Percentiles rank a stretch among this genome's conserved stretches.
phyloP scores from a whole-genome alignment of 306 rosid genomes.

The Acmispon strigosus region DNA sequence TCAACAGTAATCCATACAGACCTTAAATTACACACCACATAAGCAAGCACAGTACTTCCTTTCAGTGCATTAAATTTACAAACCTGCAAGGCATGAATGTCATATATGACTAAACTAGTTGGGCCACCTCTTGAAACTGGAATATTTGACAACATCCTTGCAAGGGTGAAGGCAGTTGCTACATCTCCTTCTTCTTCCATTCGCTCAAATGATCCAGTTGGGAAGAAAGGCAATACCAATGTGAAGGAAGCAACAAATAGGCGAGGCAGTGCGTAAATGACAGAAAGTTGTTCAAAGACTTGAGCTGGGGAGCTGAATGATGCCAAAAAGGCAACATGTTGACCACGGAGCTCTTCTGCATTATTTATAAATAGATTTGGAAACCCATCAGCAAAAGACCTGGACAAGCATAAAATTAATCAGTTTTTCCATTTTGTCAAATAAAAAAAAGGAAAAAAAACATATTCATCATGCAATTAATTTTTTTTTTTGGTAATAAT shows the following conservation, averaged over 20 bases:
- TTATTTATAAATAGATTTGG: slow-evolving; percentile 77
- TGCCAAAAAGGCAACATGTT: slow-evolving; percentile 89
- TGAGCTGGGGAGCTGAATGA: slow-evolving; percentile 89
- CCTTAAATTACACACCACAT: neutral
- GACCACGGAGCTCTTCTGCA: slow-evolving; percentile 93
- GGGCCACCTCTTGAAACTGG: slow-evolving; percentile 99
- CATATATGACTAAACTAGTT: slow-evolving; percentile 81
- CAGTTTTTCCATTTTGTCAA: slow-evolving; percentile 7
- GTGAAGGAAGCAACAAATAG: slow-evolving; percentile 92
- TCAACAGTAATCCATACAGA: neutral
- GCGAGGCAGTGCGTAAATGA: slow-evolving; percentile 82
- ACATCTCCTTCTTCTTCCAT: slow-evolving; percentile 99
- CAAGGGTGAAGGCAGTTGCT: slow-evolving; percentile 96
- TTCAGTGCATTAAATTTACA: slow-evolving; percentile 16
- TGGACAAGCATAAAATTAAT: slow-evolving; percentile 32
- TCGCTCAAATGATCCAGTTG: slow-evolving; percentile 96
- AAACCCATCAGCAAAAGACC: slow-evolving; percentile 92
- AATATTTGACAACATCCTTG: slow-evolving; percentile 87
- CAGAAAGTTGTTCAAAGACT: slow-evolving; percentile 94
- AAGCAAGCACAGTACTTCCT: neutral
- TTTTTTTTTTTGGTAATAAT: neutral
- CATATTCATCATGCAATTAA: neutral
- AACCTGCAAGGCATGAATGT: slow-evolving; percentile 98
- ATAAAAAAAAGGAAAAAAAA: neutral
- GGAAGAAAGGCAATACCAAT: slow-evolving; percentile 92